Evolutionary conservation across 805 yeast genomes (phyloP), one percentile per base, ranked within the genome.

Genomic region (Kodamaea neixiangensis): DNA sequence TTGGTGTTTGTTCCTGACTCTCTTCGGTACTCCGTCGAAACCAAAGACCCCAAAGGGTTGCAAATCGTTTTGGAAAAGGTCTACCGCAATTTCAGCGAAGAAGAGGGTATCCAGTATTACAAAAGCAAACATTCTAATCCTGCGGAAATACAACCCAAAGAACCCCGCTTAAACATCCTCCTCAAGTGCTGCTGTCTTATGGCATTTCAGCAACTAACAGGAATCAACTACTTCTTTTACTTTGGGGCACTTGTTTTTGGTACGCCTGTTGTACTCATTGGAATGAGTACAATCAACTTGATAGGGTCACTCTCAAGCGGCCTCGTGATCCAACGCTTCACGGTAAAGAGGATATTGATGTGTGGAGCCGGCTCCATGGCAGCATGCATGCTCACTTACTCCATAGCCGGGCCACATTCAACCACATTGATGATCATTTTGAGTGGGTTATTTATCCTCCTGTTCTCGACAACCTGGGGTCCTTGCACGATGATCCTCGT

Each of bases 141-240:
- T 6, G 13, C 35, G 29, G 31, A 21, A 11, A 25, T 10, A 17
- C 21, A 39, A 7, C 17, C 20, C 6, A 20, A 19, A 7, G 18
- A 22, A 11, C 17, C 33, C n/a, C 19, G 29, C 13, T 29, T 39
- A 15, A 38, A 44, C 15, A 18, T 11, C 5, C 22, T 47, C 31
- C 15, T 52, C 1, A 48, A 49, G 21, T 63, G 71, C 52, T 60
- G 66, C 20, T 17, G 49, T 3, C 44, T 69, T 15, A 63, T 65
- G 69, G 53, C 59, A n/a, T 61, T 66, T 45, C 73, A 68, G 57
- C 75, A 69, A 49, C 56, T 68, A 33, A 63, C 72, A 2, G 73
- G 73, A 2, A 68, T 66, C 18, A 66, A 65, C 44, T 68, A 64
- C 45, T 67, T 66, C 43, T 68, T 70, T 37, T 69, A 68, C 52